A percentile compares a stretch with the other conserved stretches of the same genome.
phyloP scores from a whole-genome alignment of 257 asterid genomes.

The Gardenia jasminoides region DNA sequence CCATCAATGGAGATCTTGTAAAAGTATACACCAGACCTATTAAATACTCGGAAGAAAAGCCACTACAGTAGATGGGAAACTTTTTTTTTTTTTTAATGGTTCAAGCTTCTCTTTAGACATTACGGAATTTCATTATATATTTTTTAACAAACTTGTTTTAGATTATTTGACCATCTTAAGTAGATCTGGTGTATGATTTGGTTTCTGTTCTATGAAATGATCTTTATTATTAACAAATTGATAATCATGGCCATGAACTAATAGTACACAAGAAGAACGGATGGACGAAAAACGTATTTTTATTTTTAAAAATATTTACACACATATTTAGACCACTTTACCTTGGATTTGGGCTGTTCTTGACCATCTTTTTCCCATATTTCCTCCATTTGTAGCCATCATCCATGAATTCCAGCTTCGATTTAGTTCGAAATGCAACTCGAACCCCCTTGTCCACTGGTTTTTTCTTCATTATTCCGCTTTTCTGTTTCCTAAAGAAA shows the following conservation, averaged over 20 bases:
- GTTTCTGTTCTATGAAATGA: not conserved
- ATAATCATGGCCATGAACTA: not conserved
- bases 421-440: conserved; percentile 28
- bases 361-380: conserved; percentile 36
- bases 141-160: not conserved
- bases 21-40: not conserved
- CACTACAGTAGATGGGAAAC: no score
- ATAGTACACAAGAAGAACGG: no score
- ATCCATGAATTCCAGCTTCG: conserved; percentile 29
- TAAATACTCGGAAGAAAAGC: not conserved
- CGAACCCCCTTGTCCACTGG: not conserved
- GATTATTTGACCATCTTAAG: not conserved
- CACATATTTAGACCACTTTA: not conserved
- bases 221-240: not conserved
- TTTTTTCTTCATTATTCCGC: conserved; percentile 10
- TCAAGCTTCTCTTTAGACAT: no score
- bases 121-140: no score
- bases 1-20: not conserved
- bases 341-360: conserved; percentile 34
- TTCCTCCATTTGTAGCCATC: conserved; percentile 37
- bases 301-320: not conserved
- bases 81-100: no score
- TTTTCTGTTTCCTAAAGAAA: conserved; percentile 6
- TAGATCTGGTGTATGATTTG: not conserved
- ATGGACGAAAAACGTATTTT: not conserved